phyloP scores from a whole-genome alignment of 345 rosid genomes.

The Populus ilicifolia region DNA sequence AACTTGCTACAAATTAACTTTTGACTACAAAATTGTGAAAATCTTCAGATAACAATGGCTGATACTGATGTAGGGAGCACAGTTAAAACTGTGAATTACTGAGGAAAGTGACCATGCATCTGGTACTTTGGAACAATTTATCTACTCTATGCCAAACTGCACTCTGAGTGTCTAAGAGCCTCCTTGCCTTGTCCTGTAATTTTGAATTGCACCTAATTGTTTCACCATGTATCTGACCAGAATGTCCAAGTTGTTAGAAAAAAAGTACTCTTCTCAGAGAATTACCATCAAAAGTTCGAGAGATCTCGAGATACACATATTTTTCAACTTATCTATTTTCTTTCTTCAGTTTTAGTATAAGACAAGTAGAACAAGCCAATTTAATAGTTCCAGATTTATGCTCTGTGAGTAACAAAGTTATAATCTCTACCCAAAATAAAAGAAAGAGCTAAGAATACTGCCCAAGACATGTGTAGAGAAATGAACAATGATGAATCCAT shows the following conservation, averaged over 20 bases:
- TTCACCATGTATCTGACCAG: constrained; percentile 81
- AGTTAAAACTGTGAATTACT: constrained; percentile 80
- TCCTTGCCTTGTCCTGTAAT: constrained; percentile 64
- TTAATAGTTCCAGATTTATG: background rate
- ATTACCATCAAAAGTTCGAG: background rate
- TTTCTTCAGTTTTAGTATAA: background rate
- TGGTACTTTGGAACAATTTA: constrained; percentile 72
- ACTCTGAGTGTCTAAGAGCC: constrained; percentile 67
- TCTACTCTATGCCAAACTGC: constrained; percentile 82
- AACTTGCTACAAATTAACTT: background rate
- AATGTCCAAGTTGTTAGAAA: background rate
- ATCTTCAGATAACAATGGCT: background rate
- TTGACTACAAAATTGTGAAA: background rate
- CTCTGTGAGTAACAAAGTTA: background rate
- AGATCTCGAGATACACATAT: background rate
- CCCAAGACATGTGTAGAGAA: background rate
- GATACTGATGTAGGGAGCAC: background rate
- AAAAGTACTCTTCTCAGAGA: background rate
- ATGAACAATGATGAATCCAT: constrained; percentile 7
- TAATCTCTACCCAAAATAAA: background rate
- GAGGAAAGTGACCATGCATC: constrained; percentile 90
- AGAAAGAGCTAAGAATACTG: background rate
- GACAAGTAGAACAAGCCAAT: background rate
- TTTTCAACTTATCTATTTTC: background rate
- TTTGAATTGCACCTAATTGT: constrained; percentile 57